These are phyloP conservation scores for Trichoderma koningiopsis DNA, from an alignment of 2,329 filamentous ascomycete genomes.

Conservation along the genomic window DNA sequence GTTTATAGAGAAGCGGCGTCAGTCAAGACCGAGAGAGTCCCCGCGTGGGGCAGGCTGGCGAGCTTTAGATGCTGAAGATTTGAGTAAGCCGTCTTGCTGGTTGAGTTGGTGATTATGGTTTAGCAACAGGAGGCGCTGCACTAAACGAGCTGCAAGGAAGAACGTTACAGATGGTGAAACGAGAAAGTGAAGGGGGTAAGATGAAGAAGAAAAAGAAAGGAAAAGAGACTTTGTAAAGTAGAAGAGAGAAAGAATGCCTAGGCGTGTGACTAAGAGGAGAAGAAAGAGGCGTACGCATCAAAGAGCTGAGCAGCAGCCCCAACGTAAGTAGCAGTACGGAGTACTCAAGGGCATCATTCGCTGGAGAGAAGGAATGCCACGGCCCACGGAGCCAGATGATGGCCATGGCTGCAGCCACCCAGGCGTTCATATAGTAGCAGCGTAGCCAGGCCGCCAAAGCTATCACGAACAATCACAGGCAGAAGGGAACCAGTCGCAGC, in stretches of 20 bases:
- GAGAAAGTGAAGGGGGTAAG: neutral
- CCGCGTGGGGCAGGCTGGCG: neutral
- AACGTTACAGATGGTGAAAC: neutral
- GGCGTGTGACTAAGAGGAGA: neutral
- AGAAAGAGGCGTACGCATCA: conserved; percentile 19
- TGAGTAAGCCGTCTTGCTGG: neutral
- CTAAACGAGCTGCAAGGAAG: neutral
- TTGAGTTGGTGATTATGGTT: neutral
- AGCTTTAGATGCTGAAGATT: neutral
- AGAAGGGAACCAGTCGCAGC: neutral
- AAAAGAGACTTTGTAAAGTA: neutral
- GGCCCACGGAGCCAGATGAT: conserved; percentile 19
- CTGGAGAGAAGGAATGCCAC: conserved; percentile 14
- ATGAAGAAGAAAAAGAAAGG: too few relatives aligned
- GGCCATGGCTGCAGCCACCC: conserved; percentile 25
- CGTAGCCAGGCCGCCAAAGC: neutral
- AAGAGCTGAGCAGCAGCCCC: conserved; percentile 18
- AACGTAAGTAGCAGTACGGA: neutral
- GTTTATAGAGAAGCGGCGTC: neutral
- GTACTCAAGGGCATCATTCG: conserved; percentile 11
- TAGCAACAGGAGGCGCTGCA: neutral
- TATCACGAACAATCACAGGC: conserved; percentile 10
- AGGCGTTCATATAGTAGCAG: conserved; percentile 12
- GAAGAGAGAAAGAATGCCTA: neutral
- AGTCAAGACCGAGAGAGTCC: conserved; percentile 6